phyloP scores from a whole-genome alignment of 768 basidiomycete species.

The Neoboletus brunneissimus region DNA sequence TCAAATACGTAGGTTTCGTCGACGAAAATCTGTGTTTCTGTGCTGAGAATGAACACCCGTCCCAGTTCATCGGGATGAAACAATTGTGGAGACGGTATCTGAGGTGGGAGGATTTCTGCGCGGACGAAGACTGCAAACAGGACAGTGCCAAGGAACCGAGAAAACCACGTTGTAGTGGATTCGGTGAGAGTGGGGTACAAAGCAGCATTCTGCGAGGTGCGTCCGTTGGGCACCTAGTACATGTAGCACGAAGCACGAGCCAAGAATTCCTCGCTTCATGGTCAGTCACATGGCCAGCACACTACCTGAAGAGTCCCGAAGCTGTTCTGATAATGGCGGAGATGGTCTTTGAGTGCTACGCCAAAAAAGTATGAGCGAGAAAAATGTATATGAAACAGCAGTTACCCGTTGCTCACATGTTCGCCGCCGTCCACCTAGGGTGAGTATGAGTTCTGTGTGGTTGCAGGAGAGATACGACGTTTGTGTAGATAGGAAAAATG shows the following conservation, averaged over 20 bases:
- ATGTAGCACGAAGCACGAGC: not conserved
- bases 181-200: not conserved
- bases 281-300: not conserved
- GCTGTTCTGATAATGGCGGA: not conserved
- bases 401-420: not conserved
- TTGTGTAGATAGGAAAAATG: not conserved
- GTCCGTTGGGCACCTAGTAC: not conserved
- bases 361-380: not conserved
- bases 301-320: not conserved
- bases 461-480: not conserved
- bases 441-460: not conserved
- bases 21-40: slow-evolving; percentile 36
- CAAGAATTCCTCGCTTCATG: not conserved
- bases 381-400: not conserved
- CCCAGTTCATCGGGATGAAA: slow-evolving; percentile 26
- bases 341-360: not conserved
- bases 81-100: slow-evolving; percentile 38
- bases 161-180: slow-evolving; percentile 1
- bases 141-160: not conserved
- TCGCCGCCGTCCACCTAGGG: not conserved
- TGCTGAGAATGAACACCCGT: slow-evolving; percentile 29
- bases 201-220: not conserved
- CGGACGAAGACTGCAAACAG: not conserved
- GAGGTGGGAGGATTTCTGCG: slow-evolving; percentile 21
- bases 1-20: slow-evolving; percentile 27